These are phyloP conservation scores for Rhodotorula mucilaginosa DNA, from an alignment of 1,284 basidiomycete genomes.

Conservation along the genomic window DNA sequence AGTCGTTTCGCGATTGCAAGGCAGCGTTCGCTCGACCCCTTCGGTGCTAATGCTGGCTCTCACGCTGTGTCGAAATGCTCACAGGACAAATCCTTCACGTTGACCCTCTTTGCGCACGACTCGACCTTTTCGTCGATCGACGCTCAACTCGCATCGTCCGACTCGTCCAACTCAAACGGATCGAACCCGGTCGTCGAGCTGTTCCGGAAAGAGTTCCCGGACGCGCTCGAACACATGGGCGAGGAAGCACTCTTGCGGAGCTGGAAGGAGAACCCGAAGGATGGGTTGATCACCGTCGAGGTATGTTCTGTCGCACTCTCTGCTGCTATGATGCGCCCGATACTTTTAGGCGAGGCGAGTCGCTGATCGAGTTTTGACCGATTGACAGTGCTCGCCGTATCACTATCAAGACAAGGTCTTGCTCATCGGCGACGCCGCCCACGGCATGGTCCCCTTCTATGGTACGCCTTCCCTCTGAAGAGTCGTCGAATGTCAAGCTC, in stretches of 20 bases:
- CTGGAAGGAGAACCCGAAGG: conserved; percentile 78
- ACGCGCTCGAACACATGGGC: conserved; percentile 80
- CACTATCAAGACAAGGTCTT: conserved; percentile 85
- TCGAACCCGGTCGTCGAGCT: conserved; percentile 53
- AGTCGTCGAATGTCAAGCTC: not conserved
- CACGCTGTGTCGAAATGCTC: conserved; percentile 31
- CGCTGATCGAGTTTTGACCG: not conserved
- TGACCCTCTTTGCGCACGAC: conserved; percentile 84
- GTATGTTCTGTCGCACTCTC: conserved; percentile 52
- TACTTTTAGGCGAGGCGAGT: not conserved
- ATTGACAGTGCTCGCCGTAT: conserved; percentile 71
- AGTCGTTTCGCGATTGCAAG: not conserved
- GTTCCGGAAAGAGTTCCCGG: conserved; percentile 82
- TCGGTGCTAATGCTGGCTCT: conserved; percentile 31
- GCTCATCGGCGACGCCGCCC: conserved; percentile 89
- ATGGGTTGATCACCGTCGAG: conserved; percentile 86
- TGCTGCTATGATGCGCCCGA: too few species aligned
- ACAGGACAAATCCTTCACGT: conserved; percentile 70
- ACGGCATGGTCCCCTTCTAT: conserved; percentile 94
- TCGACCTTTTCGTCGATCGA: conserved; percentile 62
- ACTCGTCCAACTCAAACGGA: not conserved
- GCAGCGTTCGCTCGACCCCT: too few species aligned
- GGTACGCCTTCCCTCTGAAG: conserved; percentile 49
- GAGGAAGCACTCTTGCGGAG: conserved; percentile 70
- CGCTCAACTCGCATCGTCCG: conserved; percentile 5